A percentile compares a stretch with the other conserved stretches of the same genome.
Evolutionary conservation across 805 yeast genomes (phyloP).

Genomic region (Yarrowia sp.): DNA sequence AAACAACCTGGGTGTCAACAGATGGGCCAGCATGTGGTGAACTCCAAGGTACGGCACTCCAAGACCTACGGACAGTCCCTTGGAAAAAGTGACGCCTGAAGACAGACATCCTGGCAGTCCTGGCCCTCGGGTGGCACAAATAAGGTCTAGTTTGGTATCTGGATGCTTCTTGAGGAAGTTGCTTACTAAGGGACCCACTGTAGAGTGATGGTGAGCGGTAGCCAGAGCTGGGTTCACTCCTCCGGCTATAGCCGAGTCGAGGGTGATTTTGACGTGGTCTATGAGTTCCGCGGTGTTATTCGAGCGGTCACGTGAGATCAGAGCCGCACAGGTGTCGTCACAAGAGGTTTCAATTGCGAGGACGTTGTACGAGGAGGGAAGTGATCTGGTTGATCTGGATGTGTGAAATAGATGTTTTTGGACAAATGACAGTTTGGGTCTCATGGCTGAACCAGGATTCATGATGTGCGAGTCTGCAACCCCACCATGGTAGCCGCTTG

Average conservation of each 20-base stretch:
- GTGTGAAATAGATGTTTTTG: too few relatives aligned
- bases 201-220: slow-evolving; percentile 72
- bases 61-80: slow-evolving; percentile 84
- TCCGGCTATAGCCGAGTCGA: slow-evolving; percentile 71
- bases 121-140: slow-evolving; percentile 94
- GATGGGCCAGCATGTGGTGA: slow-evolving; percentile 95
- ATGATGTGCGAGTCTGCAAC: too few relatives aligned
- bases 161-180: slow-evolving; percentile 52
- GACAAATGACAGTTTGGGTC: too few relatives aligned
- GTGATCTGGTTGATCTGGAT: neutral
- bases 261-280: slow-evolving; percentile 67
- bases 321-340: slow-evolving; percentile 91
- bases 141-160: slow-evolving; percentile 59
- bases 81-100: slow-evolving; percentile 82
- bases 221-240: slow-evolving; percentile 92
- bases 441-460: too few relatives aligned
- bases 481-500: neutral
- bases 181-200: slow-evolving; percentile 60
- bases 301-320: slow-evolving; percentile 59
- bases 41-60: slow-evolving; percentile 82
- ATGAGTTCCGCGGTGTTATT: slow-evolving; percentile 57
- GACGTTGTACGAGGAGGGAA: slow-evolving; percentile 52
- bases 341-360: slow-evolving; percentile 92
- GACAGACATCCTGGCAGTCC: slow-evolving; percentile 92
- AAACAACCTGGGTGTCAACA: slow-evolving; percentile 67